Evolutionary conservation across 176 grass and related monocot species (phyloP).

Genomic region (Dactylis glomerata): DNA sequence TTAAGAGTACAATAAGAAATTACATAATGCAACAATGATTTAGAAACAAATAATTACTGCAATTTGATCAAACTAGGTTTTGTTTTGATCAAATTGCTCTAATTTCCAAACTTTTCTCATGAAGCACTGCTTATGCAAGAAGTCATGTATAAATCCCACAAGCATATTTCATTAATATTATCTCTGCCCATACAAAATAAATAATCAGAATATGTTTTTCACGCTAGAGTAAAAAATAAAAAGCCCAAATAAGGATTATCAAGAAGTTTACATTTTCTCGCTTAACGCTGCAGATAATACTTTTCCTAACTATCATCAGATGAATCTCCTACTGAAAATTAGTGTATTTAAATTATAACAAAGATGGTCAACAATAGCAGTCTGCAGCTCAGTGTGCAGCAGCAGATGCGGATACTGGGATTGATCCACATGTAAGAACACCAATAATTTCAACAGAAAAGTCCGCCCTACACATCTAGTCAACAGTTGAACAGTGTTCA

Average conservation of each 20-base stretch:
- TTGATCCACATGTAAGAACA: not conserved
- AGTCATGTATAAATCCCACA: not conserved
- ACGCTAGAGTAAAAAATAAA: not conserved
- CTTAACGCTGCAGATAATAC: not conserved
- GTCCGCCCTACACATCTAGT: not conserved
- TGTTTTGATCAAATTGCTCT: not conserved
- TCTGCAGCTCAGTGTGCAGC: not conserved
- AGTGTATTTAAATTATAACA: constrained; percentile 6
- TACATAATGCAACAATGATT: not conserved
- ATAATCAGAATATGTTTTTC: not conserved
- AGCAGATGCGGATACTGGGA: constrained; percentile 13
- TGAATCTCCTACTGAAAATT: not conserved
- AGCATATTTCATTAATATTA: not conserved
- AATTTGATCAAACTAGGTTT: constrained; percentile 9
- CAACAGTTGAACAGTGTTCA: not conserved
- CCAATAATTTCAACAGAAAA: not conserved
- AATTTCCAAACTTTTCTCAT: not conserved
- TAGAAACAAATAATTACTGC: not conserved
- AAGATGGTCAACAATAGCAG: not conserved
- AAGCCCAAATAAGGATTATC: not conserved
- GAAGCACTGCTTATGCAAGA: not conserved
- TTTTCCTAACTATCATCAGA: not conserved
- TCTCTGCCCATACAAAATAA: not conserved
- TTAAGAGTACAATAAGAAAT: not conserved
- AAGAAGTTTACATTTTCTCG: constrained; percentile 1